Evolutionary conservation across 2,329 filamentous ascomycete species (phyloP).

Genomic region (Colletotrichum lupini): DNA sequence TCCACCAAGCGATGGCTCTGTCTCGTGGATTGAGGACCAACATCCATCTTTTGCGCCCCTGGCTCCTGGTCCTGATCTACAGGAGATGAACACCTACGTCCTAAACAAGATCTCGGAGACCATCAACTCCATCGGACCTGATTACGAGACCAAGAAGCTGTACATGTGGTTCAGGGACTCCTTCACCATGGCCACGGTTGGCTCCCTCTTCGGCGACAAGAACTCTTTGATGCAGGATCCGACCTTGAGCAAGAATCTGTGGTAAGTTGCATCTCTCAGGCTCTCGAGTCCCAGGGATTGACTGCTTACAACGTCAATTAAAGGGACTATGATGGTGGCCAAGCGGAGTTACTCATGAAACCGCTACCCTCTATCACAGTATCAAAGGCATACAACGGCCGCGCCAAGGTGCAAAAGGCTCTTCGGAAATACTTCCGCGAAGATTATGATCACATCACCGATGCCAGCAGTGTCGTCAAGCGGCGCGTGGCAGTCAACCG

Average conservation of each 20-base stretch:
- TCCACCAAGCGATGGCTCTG: slow-evolving; percentile 44
- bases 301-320: not conserved
- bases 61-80: slow-evolving; percentile 3
- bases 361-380: slow-evolving; percentile 29
- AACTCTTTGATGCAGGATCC: slow-evolving; percentile 51
- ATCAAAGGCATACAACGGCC: slow-evolving; percentile 40
- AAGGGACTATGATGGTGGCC: slow-evolving; percentile 17
- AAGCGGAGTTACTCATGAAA: slow-evolving; percentile 14
- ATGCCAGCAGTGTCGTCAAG: slow-evolving; percentile 44
- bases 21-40: slow-evolving; percentile 38
- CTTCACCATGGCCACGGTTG: slow-evolving; percentile 50
- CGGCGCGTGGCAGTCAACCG: slow-evolving; percentile 43
- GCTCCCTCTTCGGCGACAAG: slow-evolving; percentile 55
- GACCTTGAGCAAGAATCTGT: slow-evolving; percentile 6
- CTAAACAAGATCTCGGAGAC: slow-evolving; percentile 45
- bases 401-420: slow-evolving; percentile 38
- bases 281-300: not conserved
- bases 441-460: slow-evolving; percentile 38
- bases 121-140: slow-evolving; percentile 40
- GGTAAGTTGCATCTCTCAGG: not conserved
- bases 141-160: slow-evolving; percentile 4
- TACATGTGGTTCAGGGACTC: slow-evolving; percentile 52
- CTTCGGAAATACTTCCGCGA: slow-evolving; percentile 45
- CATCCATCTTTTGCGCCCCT: slow-evolving; percentile 2
- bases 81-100: slow-evolving; percentile 39